Evolutionary conservation across 108 stramenopile species (phyloP).

Genomic region (Pseudonitzschia multiseries): DNA sequence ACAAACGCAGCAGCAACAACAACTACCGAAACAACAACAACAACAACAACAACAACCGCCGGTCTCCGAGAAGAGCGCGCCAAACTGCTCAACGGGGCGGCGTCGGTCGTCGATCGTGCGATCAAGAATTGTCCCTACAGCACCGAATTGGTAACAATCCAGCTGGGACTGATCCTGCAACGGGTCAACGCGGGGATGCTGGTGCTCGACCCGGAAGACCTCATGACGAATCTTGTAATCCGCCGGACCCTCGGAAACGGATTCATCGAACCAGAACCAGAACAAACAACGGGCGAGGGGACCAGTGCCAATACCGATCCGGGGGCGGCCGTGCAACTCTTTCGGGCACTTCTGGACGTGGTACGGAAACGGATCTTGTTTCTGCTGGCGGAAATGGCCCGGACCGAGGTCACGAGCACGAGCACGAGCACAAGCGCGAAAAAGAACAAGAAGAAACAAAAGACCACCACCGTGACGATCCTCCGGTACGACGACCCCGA

Average conservation of each 20-base stretch:
- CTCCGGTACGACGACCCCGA: slow-evolving; percentile 38
- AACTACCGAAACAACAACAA: not conserved
- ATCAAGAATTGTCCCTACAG: slow-evolving; percentile 85
- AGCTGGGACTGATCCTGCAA: slow-evolving; percentile 37
- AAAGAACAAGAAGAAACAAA: slow-evolving; percentile 18
- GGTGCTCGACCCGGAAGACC: slow-evolving; percentile 69
- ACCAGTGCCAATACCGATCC: slow-evolving; percentile 15
- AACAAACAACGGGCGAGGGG: too few relatives aligned
- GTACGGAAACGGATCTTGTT: slow-evolving; percentile 43
- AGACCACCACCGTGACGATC: not conserved
- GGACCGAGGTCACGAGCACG: not conserved
- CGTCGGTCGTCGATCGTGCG: slow-evolving; percentile 63
- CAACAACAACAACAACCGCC: not conserved
- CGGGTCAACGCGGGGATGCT: slow-evolving; percentile 37
- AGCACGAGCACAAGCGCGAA: not conserved
- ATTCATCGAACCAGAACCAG: slow-evolving; percentile 45
- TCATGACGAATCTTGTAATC: slow-evolving; percentile 46
- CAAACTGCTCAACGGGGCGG: slow-evolving; percentile 18
- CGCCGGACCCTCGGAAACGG: slow-evolving; percentile 54
- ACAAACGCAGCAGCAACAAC: not conserved
- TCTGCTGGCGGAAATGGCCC: slow-evolving; percentile 17
- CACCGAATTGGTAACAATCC: slow-evolving; percentile 39
- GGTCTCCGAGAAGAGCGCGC: not conserved
- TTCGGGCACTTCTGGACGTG: slow-evolving; percentile 30
- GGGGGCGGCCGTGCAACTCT: slow-evolving; percentile 24